Conservation (phyloP, 805 yeast genomes). For the Saturnispora hagleri region DNA sequence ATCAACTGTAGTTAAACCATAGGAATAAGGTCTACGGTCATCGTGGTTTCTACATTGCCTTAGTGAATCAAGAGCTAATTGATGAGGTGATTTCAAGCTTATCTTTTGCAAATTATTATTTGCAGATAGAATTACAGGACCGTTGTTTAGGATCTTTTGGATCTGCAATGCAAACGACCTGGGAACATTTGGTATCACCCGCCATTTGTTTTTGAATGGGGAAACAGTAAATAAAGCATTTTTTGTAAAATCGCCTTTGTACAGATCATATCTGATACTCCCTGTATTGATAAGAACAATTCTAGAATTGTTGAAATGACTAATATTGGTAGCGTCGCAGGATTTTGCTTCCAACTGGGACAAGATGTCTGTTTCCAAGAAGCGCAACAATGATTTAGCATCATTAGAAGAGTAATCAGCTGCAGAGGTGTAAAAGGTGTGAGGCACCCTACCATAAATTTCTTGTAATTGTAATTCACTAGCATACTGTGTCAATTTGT, state of each 20-base stretch:
- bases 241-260: constrained; percentile 72
- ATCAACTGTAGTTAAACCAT: constrained; percentile 77
- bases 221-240: constrained; percentile 78
- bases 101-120: constrained; percentile 2
- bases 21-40: constrained; percentile 22
- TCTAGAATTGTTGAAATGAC: constrained; percentile 27
- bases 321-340: constrained; percentile 20
- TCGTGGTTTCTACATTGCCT: not conserved
- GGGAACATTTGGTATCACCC: constrained; percentile 49
- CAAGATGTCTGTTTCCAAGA: constrained; percentile 50
- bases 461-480: constrained; percentile 42
- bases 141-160: constrained; percentile 47
- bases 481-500: constrained; percentile 32
- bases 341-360: constrained; percentile 20
- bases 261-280: constrained; percentile 76
- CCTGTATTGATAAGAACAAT: constrained; percentile 76
- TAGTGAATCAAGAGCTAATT: constrained; percentile 15
- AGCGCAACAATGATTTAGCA: constrained; percentile 45
- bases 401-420: constrained; percentile 48
- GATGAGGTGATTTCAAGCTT: constrained; percentile 19
- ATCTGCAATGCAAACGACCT: constrained; percentile 45
- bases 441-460: constrained; percentile 56
- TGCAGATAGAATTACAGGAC: constrained; percentile 29
- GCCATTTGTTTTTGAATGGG: constrained; percentile 81
- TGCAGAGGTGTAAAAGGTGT: constrained; percentile 55